These are phyloP conservation scores for Ulvella scutata DNA, from an alignment of 139 green algal species.

Conservation along the genomic window DNA sequence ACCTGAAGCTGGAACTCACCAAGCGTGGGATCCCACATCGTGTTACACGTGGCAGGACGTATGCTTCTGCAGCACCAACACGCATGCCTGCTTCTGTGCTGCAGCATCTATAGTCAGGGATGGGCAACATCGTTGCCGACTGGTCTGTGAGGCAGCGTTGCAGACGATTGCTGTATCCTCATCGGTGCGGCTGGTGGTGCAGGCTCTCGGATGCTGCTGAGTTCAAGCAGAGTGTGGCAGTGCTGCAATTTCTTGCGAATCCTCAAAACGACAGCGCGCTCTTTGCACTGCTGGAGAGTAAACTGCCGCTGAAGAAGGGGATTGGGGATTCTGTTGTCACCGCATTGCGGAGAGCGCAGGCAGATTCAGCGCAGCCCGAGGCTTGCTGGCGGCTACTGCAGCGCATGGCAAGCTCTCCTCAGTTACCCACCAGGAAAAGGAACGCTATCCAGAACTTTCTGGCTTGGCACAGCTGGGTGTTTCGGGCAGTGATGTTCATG, in stretches of 20 bases:
- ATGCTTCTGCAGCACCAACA: neutral
- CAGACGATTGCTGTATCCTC: too few relatives aligned
- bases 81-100: too few relatives aligned
- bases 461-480: neutral
- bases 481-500: neutral
- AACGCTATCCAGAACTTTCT: neutral
- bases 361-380: neutral
- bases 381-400: neutral
- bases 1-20: neutral
- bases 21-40: neutral
- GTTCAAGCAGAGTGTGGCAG: neutral
- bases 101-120: too few relatives aligned
- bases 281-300: neutral
- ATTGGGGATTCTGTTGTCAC: neutral
- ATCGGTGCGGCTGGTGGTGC: too few relatives aligned
- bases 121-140: too few relatives aligned
- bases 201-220: too few relatives aligned
- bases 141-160: too few relatives aligned
- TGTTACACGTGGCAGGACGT: neutral
- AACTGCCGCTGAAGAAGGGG: neutral
- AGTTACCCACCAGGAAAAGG: neutral
- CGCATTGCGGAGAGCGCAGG: neutral
- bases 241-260: neutral
- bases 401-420: neutral
- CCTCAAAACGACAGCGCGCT: neutral